Percentiles rank a stretch among this genome's conserved stretches.
Conservation (phyloP, 306 rosid genomes). For the Canavalia ensiformis region DNA sequence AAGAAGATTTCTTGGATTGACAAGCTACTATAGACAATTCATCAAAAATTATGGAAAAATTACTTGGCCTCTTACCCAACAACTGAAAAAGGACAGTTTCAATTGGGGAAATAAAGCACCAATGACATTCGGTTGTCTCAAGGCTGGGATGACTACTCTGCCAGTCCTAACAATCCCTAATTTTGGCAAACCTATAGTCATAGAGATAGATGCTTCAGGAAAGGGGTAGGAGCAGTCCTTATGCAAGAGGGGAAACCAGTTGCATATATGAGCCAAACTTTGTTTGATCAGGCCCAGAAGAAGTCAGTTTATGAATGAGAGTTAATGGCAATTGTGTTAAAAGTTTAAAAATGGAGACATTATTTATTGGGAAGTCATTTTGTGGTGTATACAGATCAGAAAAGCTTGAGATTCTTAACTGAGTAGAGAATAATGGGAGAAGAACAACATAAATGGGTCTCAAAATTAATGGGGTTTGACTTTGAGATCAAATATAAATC, state of each 20-base stretch:
- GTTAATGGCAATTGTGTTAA: not conserved
- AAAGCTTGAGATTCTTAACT: no score
- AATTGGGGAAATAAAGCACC: not conserved
- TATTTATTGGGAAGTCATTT: no score
- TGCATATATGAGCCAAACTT: no score
- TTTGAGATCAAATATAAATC: not conserved
- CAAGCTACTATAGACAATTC: not conserved
- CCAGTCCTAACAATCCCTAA: not conserved
- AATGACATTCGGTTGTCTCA: not conserved
- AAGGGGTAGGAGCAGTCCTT: no score
- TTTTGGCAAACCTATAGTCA: not conserved
- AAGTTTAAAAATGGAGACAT: not conserved
- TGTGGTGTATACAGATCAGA: no score
- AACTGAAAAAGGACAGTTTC: not conserved
- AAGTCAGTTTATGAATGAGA: not conserved
- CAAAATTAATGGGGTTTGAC: not conserved
- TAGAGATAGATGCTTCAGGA: not conserved
- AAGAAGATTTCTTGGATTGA: not conserved
- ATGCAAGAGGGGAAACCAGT: no score
- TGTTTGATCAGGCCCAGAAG: not conserved
- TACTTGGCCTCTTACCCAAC: not conserved
- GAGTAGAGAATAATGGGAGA: not conserved
- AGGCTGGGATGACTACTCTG: not conserved
- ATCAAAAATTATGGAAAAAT: not conserved
- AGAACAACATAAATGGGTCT: not conserved